These are phyloP conservation scores for Beauveria varroae DNA, from an alignment of 2,329 filamentous ascomycete species.

Conservation along the genomic window DNA sequence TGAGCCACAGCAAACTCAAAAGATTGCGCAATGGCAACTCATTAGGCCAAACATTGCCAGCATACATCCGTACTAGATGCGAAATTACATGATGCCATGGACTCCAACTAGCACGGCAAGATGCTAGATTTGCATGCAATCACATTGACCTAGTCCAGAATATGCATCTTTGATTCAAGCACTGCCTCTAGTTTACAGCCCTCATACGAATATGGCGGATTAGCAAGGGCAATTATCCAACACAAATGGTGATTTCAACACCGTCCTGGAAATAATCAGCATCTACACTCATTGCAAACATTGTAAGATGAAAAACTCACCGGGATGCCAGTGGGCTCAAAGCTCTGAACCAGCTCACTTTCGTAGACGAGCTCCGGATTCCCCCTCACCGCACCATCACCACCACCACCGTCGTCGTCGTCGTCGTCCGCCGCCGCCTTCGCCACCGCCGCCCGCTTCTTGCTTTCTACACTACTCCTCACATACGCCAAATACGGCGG, in stretches of 20 bases:
- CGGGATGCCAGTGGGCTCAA: conserved; percentile 58
- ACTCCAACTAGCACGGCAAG: too few species aligned
- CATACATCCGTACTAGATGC: too few species aligned
- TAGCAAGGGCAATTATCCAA: conserved; percentile 21
- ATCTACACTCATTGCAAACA: background rate
- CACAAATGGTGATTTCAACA: conserved; percentile 57
- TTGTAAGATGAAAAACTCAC: conserved; percentile 33
- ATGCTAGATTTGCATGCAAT: too few species aligned
- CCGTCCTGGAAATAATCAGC: conserved; percentile 42
- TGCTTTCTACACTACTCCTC: conserved; percentile 54
- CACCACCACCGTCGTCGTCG: conserved; percentile 19
- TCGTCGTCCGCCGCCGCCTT: conserved; percentile 19
- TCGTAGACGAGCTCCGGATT: conserved; percentile 61
- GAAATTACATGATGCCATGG: too few species aligned
- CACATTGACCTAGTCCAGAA: too few species aligned
- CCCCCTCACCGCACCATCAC: conserved; percentile 31
- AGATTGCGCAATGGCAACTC: too few species aligned
- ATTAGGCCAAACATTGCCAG: too few species aligned
- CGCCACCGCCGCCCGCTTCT: conserved; percentile 32
- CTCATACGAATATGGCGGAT: background rate
- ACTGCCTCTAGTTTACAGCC: background rate
- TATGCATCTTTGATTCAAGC: background rate
- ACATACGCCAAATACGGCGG: conserved; percentile 66
- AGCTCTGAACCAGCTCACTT: conserved; percentile 56
- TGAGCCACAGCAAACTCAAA: background rate